Conservation (phyloP, 768 basidiomycete species). For the Hygrophorus russula region DNA sequence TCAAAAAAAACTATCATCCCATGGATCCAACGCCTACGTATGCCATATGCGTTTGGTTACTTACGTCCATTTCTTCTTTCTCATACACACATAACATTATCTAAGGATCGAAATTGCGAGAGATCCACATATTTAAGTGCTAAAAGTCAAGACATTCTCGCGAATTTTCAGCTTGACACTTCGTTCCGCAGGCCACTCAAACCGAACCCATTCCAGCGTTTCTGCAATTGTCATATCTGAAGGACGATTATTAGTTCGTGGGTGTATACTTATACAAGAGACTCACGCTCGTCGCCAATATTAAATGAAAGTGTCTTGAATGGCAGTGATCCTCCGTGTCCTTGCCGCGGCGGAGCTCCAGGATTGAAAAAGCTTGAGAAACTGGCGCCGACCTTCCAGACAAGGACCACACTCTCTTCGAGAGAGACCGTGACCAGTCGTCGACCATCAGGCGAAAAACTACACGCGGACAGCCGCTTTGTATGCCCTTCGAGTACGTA, state of each 20-base stretch:
- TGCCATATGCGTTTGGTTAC: too few species aligned
- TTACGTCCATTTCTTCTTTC: too few species aligned
- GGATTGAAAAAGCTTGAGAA: slow-evolving; percentile 85
- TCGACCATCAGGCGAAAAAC: slow-evolving; percentile 90
- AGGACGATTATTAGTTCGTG: slow-evolving; percentile 6
- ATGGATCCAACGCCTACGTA: too few species aligned
- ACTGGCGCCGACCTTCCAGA: slow-evolving; percentile 94
- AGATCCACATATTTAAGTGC: slow-evolving; percentile 38
- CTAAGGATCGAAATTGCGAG: too few species aligned
- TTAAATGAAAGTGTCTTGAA: slow-evolving; percentile 85
- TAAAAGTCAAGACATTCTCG: slow-evolving; percentile 78
- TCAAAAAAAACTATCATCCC: too few species aligned
- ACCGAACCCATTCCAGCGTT: slow-evolving; percentile 59
- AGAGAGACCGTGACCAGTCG: slow-evolving; percentile 81
- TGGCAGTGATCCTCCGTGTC: slow-evolving; percentile 69
- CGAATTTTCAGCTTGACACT: slow-evolving; percentile 77
- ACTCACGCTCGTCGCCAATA: slow-evolving; percentile 72
- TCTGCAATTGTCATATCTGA: slow-evolving; percentile 37
- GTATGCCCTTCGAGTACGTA: slow-evolving; percentile 93
- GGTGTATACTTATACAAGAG: not conserved
- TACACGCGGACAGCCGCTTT: slow-evolving; percentile 69
- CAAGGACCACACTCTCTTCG: slow-evolving; percentile 72
- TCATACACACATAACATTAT: too few species aligned
- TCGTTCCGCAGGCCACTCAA: slow-evolving; percentile 80
- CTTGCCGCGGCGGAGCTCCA: slow-evolving; percentile 87